A percentile compares a stretch with the other conserved stretches of the same genome.
phyloP scores from a whole-genome alignment of 2,329 filamentous ascomycete species.

The Aspergillus nomiae region DNA sequence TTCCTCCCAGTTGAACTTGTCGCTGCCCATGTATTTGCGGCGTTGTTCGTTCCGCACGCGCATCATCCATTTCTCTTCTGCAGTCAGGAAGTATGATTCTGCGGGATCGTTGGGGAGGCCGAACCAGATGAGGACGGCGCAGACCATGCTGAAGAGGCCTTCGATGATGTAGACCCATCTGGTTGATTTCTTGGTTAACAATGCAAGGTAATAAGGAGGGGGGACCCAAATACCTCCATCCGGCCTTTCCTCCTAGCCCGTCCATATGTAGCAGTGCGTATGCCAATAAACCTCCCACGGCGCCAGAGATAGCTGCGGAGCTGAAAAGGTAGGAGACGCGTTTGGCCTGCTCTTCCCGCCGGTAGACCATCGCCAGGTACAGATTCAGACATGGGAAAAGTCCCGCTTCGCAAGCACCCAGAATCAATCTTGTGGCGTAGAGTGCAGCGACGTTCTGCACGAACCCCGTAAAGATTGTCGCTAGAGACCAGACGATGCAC shows the following conservation, averaged over 20 bases:
- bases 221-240: conserved; percentile 47
- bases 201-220: not conserved
- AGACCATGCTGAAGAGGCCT: conserved; percentile 48
- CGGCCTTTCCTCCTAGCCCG: conserved; percentile 45
- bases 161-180: conserved; percentile 55
- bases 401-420: conserved; percentile 41
- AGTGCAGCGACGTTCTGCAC: conserved; percentile 44
- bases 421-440: conserved; percentile 43
- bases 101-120: conserved; percentile 51
- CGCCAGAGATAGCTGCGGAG: conserved; percentile 42
- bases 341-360: conserved; percentile 44
- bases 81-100: conserved; percentile 52
- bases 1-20: conserved; percentile 55
- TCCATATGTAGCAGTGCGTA: conserved; percentile 49
- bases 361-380: conserved; percentile 45
- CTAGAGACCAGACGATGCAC: conserved; percentile 52
- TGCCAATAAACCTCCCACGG: conserved; percentile 43
- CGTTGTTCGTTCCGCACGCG: conserved; percentile 48
- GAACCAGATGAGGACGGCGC: conserved; percentile 50
- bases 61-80: conserved; percentile 55
- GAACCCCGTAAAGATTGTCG: conserved; percentile 53
- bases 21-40: conserved; percentile 53
- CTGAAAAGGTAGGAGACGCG: conserved; percentile 45
- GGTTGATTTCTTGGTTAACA: not conserved
- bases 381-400: conserved; percentile 45